A percentile compares a stretch with the other conserved stretches of the same genome.
phyloP scores from a whole-genome alignment of 371 early-diverging fungal genomes.

The Actinomortierella wolfii region DNA sequence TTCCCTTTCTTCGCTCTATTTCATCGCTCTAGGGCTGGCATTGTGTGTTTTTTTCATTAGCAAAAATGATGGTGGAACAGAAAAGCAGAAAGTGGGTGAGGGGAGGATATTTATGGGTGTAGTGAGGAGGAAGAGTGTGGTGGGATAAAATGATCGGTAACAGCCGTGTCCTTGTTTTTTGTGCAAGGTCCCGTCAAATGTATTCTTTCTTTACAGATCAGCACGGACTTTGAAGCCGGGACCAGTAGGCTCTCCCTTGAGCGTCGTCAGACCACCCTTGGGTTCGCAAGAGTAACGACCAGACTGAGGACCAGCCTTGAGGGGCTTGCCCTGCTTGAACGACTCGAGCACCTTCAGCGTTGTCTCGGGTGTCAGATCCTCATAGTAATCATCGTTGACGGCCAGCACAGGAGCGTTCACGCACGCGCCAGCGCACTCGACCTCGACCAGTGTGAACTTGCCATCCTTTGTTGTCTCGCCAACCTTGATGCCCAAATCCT shows the following conservation, averaged over 20 bases:
- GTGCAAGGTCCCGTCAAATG: neutral
- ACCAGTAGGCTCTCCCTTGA: constrained; percentile 87
- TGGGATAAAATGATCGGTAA: too few relatives aligned
- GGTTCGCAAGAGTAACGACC: constrained; percentile 93
- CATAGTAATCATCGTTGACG: constrained; percentile 97
- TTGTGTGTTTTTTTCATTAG: too few relatives aligned
- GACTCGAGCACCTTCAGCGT: constrained; percentile 88
- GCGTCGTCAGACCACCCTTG: constrained; percentile 77
- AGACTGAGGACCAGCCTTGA: constrained; percentile 85
- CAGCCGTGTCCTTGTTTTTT: neutral
- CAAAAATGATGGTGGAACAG: too few relatives aligned
- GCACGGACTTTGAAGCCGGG: constrained; percentile 91
- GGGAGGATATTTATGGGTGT: too few relatives aligned
- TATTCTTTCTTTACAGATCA: constrained; percentile 62
- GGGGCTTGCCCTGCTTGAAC: constrained; percentile 76
- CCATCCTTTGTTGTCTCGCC: constrained; percentile 96
- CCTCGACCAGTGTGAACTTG: constrained; percentile 96
- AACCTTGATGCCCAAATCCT: constrained; percentile 87
- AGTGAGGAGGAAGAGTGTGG: too few relatives aligned
- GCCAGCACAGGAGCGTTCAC: constrained; percentile 98
- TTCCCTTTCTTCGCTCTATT: too few relatives aligned
- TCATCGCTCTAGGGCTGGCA: too few relatives aligned
- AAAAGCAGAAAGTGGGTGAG: too few relatives aligned
- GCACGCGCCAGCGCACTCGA: constrained; percentile 99
- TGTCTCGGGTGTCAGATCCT: constrained; percentile 95